Base-by-base conservation (phyloP, 352 stramenopile genomes). In the Pythium sukuiense region DNA sequence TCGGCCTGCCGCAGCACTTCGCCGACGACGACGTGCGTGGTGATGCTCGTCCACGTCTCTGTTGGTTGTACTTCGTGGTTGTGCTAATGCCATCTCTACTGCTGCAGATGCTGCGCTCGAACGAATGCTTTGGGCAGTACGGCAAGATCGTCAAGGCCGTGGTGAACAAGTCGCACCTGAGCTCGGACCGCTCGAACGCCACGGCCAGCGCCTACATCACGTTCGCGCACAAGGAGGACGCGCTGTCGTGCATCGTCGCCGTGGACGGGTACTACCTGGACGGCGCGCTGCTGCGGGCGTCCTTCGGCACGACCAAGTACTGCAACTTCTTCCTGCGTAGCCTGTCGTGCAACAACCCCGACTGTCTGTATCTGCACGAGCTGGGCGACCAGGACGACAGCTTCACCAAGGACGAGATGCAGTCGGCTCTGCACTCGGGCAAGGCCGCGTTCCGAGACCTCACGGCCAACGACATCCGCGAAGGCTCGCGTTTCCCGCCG, bases 231-330 rank as follows among this genome's bases (percentile, higher is more conserved):
- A 89, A 97, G 62, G 88, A 98, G 27, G 89, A 98, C 65, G 94
- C 94, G 35, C 72, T 95, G 20, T 86, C 79, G 43, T 95, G 88
- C 69, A 98, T 98, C 67, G 76, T 96, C 59, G 87, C 89, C 57
- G 90, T 98, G 70, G 91, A 98, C 65, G 92, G 90, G 9, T 97
- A 88, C 76, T 89, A 84, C 24, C 61, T 97, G 46, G 90, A 98
- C 67, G 82, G 83, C 13, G 81, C 85, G 67, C 43, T 93, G 49
- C 62, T 95, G 20, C 71, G 86, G 83, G 93, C 92, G 8, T 97
- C 85, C 27, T 98, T 98, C 74, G 95, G 95, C 16, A 98, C 93
- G 14, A 98, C 92, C 61, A 98, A 98, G 77, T 98, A 98, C 70
- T 98, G 95, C 77, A 97, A 98, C 72, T 93, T 90, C 62, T 98